These are phyloP conservation scores for Pelargonium cotyledonis DNA, from an alignment of 441 rosid species.

Conservation along the genomic window DNA sequence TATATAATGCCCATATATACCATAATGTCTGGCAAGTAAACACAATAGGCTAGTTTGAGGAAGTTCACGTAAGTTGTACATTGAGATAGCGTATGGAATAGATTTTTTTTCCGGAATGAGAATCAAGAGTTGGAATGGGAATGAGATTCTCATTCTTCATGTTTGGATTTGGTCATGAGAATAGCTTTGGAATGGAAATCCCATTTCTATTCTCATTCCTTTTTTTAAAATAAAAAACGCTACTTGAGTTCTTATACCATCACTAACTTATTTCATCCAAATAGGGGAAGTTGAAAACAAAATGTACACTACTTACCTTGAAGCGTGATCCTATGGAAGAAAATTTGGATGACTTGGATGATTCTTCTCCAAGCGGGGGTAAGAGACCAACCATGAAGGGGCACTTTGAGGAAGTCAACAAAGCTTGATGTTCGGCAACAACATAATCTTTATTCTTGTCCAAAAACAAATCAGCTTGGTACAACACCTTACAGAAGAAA, in stretches of 20 bases:
- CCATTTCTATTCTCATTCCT: too few relatives aligned
- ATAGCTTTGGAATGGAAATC: too few relatives aligned
- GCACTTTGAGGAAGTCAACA: constrained; percentile 76
- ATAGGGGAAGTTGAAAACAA: neutral
- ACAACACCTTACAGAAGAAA: constrained; percentile 48
- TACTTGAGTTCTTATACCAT: neutral
- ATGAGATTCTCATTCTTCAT: too few relatives aligned
- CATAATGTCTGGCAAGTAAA: neutral
- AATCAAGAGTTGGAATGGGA: too few relatives aligned
- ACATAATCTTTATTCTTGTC: constrained; percentile 99
- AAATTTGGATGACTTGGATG: constrained; percentile 94
- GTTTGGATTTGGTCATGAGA: too few relatives aligned
- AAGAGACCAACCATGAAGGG: constrained; percentile 75
- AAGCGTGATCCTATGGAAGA: constrained; percentile 98
- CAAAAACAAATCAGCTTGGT: constrained; percentile 90
- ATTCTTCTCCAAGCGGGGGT: constrained; percentile 87
- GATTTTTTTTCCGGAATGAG: too few relatives aligned
- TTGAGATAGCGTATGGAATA: too few relatives aligned
- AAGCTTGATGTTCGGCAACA: constrained; percentile 98
- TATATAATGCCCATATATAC: neutral
- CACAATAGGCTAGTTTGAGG: neutral
- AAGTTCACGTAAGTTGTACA: neutral
- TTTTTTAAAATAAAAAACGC: too few relatives aligned
- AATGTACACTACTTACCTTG: constrained; percentile 51
- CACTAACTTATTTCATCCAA: neutral